These are phyloP conservation scores for Kluyveromyces lactis DNA, from an alignment of 805 yeast genomes.

Conservation along the genomic window DNA sequence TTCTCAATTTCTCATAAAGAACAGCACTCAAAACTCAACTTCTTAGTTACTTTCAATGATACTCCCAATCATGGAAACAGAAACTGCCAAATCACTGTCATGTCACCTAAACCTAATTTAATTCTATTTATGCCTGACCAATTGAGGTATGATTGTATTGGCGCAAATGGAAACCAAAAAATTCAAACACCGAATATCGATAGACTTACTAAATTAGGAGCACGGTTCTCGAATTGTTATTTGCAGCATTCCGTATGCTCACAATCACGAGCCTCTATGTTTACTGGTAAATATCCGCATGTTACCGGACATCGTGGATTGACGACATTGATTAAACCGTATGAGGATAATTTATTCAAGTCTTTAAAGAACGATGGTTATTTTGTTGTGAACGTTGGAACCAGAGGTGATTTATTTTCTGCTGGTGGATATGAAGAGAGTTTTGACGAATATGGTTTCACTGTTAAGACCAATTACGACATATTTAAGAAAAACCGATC, in stretches of 20 bases:
- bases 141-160: conserved; percentile 11
- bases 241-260: conserved; percentile 12
- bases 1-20: too few relatives aligned
- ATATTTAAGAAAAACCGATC: not conserved
- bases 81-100: too few relatives aligned
- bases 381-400: conserved; percentile 9
- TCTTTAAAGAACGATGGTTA: conserved; percentile 11
- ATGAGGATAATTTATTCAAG: conserved; percentile 12
- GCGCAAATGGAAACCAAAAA: conserved; percentile 10
- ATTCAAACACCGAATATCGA: conserved; percentile 13
- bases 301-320: conserved; percentile 11
- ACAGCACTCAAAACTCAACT: too few relatives aligned
- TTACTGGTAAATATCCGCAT: conserved; percentile 12
- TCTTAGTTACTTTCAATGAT: too few relatives aligned
- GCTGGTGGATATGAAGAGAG: conserved; percentile 10
- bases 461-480: conserved; percentile 7
- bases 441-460: conserved; percentile 12
- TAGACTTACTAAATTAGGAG: conserved; percentile 8
- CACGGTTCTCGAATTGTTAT: conserved; percentile 12
- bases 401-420: conserved; percentile 9
- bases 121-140: conserved; percentile 15
- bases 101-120: conserved; percentile 7
- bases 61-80: not conserved
- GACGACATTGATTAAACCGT: conserved; percentile 8
- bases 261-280: conserved; percentile 12